Percentiles rank a stretch among this genome's conserved stretches.
Evolutionary conservation across 116 monocot species (phyloP).

Genomic region (Cymodocea nodosa): DNA sequence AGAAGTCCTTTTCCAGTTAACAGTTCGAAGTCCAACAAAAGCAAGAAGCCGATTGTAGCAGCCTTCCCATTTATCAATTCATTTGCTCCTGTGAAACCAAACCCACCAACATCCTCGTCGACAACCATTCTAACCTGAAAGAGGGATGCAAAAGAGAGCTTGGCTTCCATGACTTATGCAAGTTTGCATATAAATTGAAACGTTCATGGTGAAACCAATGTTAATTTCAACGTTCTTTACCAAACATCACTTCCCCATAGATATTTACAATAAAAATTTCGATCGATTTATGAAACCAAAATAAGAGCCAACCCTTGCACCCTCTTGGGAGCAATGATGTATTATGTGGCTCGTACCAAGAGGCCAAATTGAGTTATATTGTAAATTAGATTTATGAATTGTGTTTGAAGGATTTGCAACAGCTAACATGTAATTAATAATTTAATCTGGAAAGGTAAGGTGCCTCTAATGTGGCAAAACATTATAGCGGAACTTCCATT

Average conservation of each 20-base stretch:
- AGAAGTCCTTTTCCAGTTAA: conserved; percentile 96
- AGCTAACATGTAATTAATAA: too few species aligned
- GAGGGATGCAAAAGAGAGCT: background rate
- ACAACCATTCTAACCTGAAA: conserved; percentile 94
- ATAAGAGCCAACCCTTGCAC: too few species aligned
- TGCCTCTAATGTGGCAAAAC: too few species aligned
- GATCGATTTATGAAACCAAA: too few species aligned
- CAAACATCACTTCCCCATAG: background rate
- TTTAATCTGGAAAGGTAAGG: too few species aligned
- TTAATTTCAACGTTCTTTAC: background rate
- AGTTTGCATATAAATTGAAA: too few species aligned
- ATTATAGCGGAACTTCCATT: too few species aligned
- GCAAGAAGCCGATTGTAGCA: conserved; percentile 86
- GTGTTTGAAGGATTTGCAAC: too few species aligned
- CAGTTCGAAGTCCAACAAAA: conserved; percentile 83
- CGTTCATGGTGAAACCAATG: background rate
- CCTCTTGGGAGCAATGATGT: too few species aligned
- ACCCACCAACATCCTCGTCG: conserved; percentile 68
- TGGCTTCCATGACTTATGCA: background rate
- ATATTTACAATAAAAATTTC: background rate
- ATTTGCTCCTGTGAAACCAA: conserved; percentile 74
- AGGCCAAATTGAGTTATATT: too few species aligned
- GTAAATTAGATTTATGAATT: too few species aligned
- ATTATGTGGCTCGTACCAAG: too few species aligned
- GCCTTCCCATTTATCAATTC: conserved; percentile 93